Evolutionary conservation across 164 flowering plant species (phyloP), one percentile per base, ranked within the genome.

Genomic region (Akebia trifoliata): DNA sequence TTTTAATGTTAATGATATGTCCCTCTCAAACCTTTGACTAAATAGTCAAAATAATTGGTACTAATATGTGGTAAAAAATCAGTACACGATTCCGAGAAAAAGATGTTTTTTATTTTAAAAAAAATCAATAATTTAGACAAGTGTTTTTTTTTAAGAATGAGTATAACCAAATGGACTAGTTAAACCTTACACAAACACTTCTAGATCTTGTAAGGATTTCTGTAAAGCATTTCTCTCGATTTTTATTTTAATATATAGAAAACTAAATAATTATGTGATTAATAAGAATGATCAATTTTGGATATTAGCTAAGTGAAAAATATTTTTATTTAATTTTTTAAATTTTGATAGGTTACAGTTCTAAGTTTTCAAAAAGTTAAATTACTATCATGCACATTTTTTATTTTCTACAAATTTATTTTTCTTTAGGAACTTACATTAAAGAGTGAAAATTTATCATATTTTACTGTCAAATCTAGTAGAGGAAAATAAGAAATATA

Each of bases 61-160:
- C 45, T 66, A 32, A 54, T 20, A 44, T 52, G 37, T 64, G 64
- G 54, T 51, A 73, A 56, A 52, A 70, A 56, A 63, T 72, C 74
- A 48, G 65, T 21, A 22, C 60, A 59, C 28, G 62, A 45, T 46
- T 29, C 66, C 5, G 56, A 50, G 24, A 60, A 63, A 45, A 56
- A 45, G 52, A 76, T 59, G 29, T 17, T 39, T 60, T 40, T 62
- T 34, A 57, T 47, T n/a, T n/a, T n/a, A n/a, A 1, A 79, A 51
- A 65, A 84, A 85, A 75, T 79, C 86, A 50, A 56, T 29, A 28
- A 54, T 76, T 39, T 70, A 96, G 40, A 68, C 81, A 3, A 94
- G 90, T 74, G 90, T 94, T 75, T 91, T 91, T n/a, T 59, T 94
- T 84, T 72, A 95, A 90, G 78, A 94, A 83, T 63, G 99, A 97